Evolutionary conservation across 2,329 filamentous ascomycete species (phyloP).

Genomic region (Magnaporthiopsis rhizophila): DNA sequence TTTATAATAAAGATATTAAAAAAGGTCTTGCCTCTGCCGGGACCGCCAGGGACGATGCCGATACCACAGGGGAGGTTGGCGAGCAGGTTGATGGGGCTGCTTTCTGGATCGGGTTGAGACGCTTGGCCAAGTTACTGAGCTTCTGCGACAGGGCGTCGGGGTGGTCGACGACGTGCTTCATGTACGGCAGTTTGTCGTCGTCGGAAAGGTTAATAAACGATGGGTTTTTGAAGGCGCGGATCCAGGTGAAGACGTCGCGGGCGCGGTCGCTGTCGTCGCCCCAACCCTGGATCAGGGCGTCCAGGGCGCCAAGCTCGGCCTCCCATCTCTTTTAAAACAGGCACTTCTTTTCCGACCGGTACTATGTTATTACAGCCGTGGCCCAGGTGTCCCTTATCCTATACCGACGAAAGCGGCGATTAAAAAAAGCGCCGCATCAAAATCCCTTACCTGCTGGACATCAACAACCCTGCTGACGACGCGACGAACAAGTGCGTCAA

Average conservation of each 20-base stretch:
- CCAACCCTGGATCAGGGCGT: slow-evolving; percentile 8
- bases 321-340: too few relatives aligned
- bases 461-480: slow-evolving; percentile 39
- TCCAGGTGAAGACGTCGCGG: slow-evolving; percentile 13
- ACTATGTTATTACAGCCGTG: slow-evolving; percentile 30
- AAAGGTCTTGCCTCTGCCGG: slow-evolving; percentile 39
- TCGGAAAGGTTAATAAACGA: slow-evolving; percentile 15
- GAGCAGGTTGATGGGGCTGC: slow-evolving; percentile 18
- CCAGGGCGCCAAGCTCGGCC: slow-evolving; percentile 13
- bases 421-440: slow-evolving; percentile 21
- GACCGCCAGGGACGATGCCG: slow-evolving; percentile 36
- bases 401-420: slow-evolving; percentile 1
- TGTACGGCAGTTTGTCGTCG: slow-evolving; percentile 13
- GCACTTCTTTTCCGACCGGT: too few relatives aligned
- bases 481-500: slow-evolving; percentile 32
- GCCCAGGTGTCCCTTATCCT: slow-evolving; percentile 13
- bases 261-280: not conserved
- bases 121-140: slow-evolving; percentile 17
- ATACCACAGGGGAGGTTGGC: slow-evolving; percentile 31
- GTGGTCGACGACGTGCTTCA: slow-evolving; percentile 11
- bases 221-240: slow-evolving; percentile 15
- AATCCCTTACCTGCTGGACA: slow-evolving; percentile 37
- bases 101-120: slow-evolving; percentile 8
- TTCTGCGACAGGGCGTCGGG: slow-evolving; percentile 9
- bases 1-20: slow-evolving; percentile 32